Base-by-base conservation (phyloP, 148 eudicot species). In the Rhododendron williamsianum region DNA sequence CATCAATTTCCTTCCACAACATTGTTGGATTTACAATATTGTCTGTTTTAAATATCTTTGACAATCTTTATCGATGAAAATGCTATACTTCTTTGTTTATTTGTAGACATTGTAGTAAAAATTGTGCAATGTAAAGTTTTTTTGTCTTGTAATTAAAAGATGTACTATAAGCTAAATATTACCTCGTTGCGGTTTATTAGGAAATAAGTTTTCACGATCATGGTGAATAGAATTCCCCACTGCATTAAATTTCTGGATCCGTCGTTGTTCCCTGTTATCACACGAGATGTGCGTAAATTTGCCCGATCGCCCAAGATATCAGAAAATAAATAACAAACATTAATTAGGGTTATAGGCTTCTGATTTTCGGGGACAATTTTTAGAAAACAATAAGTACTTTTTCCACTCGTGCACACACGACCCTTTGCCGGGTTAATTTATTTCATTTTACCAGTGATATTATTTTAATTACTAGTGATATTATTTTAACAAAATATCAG, bases 321-420 rank as follows among this genome's bases (percentile, higher is more conserved):
- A 25, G 0, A 67, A 67, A 25, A 67, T 8, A 1, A 67, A 65
- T n/a, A 65, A n/a, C 12, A 65, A 67, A 10, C 4, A 67, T 67
- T 9, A 27, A 41, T 41, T 41, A 0, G 71, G 71, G 4, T 10
- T 10, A 0, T 67, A 76, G 48, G 19, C 58, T 77, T 84, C 81
- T 76, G 41, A 73, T 80, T 81, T 63, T 36, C 8, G 81, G 87
- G 81, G 36, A 84, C 36, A 54, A 73, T 72, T 33, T 11, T 30
- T 3, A 30, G 4, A 27, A 21, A 12, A 11, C 6, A 72, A 72
- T 27, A 15, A 33, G 4, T 35, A 73, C 77, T 35, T 73, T 54
- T 73, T 35, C 41, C 77, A 33, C 23, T 35, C 77, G 73, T 67
- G 73, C 73, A 25, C 73, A 25, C 73, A 67, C 73, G 73, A 25